Percentiles rank a stretch among this genome's conserved stretches.
phyloP scores from a whole-genome alignment of 306 rosid genomes.

The Cucurbita maxima region DNA sequence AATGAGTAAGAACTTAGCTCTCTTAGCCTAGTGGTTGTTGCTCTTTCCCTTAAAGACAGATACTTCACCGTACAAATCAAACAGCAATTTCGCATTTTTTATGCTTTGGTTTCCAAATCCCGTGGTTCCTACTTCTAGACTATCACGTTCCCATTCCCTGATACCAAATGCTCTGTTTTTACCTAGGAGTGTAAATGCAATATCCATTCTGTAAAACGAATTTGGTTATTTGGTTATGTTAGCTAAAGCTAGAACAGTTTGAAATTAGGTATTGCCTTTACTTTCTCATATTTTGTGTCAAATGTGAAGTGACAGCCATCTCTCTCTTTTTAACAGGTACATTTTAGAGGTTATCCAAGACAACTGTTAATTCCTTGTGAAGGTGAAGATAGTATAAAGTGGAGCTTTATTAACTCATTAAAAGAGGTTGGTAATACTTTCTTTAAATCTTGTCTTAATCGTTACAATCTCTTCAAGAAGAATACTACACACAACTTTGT shows the following conservation, averaged over 20 bases:
- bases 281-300: background rate
- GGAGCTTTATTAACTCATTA: slow-evolving; percentile 87
- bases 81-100: background rate
- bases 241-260: background rate
- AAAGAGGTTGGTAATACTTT: slow-evolving; percentile 43
- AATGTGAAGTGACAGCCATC: slow-evolving; percentile 4
- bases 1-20: background rate
- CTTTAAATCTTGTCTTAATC: background rate
- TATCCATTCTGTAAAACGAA: background rate
- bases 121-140: background rate
- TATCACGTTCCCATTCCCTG: background rate
- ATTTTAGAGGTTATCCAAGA: slow-evolving; percentile 81
- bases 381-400: slow-evolving; percentile 78
- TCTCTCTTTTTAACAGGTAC: slow-evolving; percentile 22
- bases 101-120: background rate
- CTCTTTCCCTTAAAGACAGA: background rate
- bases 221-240: background rate
- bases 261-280: background rate
- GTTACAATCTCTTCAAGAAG: background rate
- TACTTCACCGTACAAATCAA: background rate
- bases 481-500: background rate
- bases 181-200: background rate
- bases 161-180: background rate
- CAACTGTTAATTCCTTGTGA: slow-evolving; percentile 70
- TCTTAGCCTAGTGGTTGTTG: background rate